Evolutionary conservation across 768 basidiomycete species (phyloP), one percentile per base, ranked within the genome.

Genomic region (Hirschioporus abietinus): DNA sequence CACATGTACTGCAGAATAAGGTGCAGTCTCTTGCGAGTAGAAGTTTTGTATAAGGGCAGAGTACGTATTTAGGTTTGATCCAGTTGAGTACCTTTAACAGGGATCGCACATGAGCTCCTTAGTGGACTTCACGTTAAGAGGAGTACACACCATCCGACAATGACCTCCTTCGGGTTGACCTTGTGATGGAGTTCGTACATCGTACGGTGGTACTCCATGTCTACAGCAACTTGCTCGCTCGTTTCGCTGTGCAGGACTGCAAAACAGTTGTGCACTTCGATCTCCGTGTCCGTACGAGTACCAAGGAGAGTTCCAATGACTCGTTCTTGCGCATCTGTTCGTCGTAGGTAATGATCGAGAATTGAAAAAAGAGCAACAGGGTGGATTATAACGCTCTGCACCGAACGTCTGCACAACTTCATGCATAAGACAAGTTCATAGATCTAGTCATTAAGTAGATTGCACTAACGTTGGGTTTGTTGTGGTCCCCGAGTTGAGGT

Each of bases 1-100:
- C 65, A 99, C 82, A 76, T 98, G 95, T 62, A 99, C 86, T 2
- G 96, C 95, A 35, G 89, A 93, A 75, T 91, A 87, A 1, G 95
- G 92, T 0, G 87, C 82, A 6, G 93, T 94, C 78, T 98, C 95
- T 83, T 92, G 89, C 57, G 92, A 88, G 78, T 97, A 99, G 80
- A 97, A 97, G 78, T 96, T 95, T 83, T 98, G 96, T 74, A 99
- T 96, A 71, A 99, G 85, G 12, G 96, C 95, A 27, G 96, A 96
- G 80, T 95, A 96, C 7, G 93, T 93, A 79, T 96, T 96, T 66
- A 98, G 84, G 70, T 87, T 87, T 15, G 92, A 90, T 67, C 93
- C 92, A 1, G 96, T 97, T 25, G 95, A 94, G 78, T 95, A 95
- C 94, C 94, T 95, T 72, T 18, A 27, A 60, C 26, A 34, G 66